Evolutionary conservation across 2,329 filamentous ascomycete species (phyloP).

Genomic region (Cucurbitaria berberidis): DNA sequence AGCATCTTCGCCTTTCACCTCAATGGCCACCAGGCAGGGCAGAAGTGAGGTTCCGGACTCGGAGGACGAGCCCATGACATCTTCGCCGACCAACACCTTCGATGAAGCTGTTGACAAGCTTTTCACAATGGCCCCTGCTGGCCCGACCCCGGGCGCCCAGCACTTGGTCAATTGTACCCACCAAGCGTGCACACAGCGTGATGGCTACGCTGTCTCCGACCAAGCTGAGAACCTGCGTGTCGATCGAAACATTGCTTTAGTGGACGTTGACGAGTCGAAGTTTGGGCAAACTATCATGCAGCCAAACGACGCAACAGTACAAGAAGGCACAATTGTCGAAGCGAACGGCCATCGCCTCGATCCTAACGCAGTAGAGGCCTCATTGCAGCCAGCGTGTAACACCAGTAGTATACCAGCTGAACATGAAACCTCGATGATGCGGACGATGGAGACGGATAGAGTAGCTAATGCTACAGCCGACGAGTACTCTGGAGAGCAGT

Average conservation of each 20-base stretch:
- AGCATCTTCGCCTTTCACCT: slow-evolving; percentile 10
- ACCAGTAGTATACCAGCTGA: not conserved
- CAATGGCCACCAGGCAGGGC: slow-evolving; percentile 30
- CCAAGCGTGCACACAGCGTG: slow-evolving; percentile 17
- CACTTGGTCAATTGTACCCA: slow-evolving; percentile 12
- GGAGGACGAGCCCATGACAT: slow-evolving; percentile 42
- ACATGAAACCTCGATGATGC: not conserved
- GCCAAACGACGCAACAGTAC: not conserved
- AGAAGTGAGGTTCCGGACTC: slow-evolving; percentile 41
- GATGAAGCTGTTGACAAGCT: slow-evolving; percentile 28
- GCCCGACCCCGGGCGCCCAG: slow-evolving; percentile 30
- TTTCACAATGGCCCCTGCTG: slow-evolving; percentile 15
- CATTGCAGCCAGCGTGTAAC: not conserved
- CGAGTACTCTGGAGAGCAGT: not conserved
- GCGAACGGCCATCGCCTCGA: not conserved
- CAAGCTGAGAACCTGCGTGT: slow-evolving; percentile 14
- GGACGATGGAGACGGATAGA: not conserved
- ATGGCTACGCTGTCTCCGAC: slow-evolving; percentile 13
- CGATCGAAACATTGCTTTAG: slow-evolving; percentile 17
- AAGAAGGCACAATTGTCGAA: not conserved
- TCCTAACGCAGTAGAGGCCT: not conserved
- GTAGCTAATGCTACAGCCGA: not conserved
- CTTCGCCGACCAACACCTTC: slow-evolving; percentile 28
- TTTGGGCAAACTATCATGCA: slow-evolving; percentile 16
- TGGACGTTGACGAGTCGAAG: slow-evolving; percentile 9